phyloP scores from a whole-genome alignment of 495 filamentous ascomycete genomes.

The Hyaloscypha variabilis region DNA sequence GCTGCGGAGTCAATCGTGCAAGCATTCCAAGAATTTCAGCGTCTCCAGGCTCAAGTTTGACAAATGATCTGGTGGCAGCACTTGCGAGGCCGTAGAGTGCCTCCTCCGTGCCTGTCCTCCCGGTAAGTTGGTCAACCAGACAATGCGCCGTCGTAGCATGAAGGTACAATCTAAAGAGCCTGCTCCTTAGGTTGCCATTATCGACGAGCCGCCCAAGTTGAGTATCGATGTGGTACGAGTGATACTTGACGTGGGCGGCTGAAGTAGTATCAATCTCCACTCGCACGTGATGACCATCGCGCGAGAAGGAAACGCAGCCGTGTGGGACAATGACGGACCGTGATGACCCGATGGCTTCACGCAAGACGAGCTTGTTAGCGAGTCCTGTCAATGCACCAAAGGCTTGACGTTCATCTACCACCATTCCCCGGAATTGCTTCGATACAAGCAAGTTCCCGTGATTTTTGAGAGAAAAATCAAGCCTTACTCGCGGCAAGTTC shows the following conservation, averaged over 20 bases:
- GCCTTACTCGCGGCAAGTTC: conserved; percentile 49
- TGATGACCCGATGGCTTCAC: conserved; percentile 19
- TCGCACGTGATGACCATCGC: conserved; percentile 38
- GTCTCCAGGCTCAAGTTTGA: conserved; percentile 42
- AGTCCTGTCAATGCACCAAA: conserved; percentile 58
- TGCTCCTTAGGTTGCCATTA: conserved; percentile 55
- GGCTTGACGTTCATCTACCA: conserved; percentile 52
- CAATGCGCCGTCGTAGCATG: conserved; percentile 63
- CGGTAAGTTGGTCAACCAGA: conserved; percentile 59
- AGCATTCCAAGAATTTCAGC: conserved; percentile 44
- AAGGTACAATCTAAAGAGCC: conserved; percentile 55
- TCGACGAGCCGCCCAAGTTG: conserved; percentile 51
- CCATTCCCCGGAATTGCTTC: conserved; percentile 56
- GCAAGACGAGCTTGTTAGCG: conserved; percentile 53
- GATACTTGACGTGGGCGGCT: conserved; percentile 31
- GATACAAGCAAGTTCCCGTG: conserved; percentile 41
- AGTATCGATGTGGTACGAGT: conserved; percentile 48
- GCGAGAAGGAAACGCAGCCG: conserved; percentile 36
- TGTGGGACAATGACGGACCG: conserved; percentile 57
- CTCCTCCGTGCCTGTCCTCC: conserved; percentile 64
- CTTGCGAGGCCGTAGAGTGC: conserved; percentile 51
- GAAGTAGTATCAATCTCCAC: conserved; percentile 39
- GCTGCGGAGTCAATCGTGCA: conserved; percentile 50
- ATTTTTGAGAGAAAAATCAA: conserved; percentile 48
- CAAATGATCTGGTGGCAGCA: conserved; percentile 54